Conservation (phyloP, 2,329 filamentous ascomycete genomes). For the Nigrograna mackinnonii region DNA sequence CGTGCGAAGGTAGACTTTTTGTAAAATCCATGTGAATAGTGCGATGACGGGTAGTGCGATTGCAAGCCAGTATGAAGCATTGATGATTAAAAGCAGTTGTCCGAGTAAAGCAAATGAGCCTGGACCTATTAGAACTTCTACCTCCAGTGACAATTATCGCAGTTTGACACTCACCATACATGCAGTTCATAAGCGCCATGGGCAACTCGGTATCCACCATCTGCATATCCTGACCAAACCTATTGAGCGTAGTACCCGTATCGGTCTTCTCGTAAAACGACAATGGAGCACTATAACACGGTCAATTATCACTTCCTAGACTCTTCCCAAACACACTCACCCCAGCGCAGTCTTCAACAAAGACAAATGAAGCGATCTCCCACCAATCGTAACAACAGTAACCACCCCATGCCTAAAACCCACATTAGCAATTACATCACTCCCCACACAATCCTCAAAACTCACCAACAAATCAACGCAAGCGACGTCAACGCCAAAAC, state of each 20-base stretch:
- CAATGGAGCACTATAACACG: constrained; percentile 7
- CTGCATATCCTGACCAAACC: constrained; percentile 45
- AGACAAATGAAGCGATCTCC: no score
- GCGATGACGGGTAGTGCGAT: constrained; percentile 36
- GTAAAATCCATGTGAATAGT: constrained; percentile 39
- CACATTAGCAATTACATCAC: no score
- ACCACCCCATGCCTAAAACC: no score
- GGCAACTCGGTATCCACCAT: constrained; percentile 43
- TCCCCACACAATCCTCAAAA: no score
- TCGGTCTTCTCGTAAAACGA: constrained; percentile 13
- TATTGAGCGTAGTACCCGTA: constrained; percentile 3
- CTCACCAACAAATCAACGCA: no score
- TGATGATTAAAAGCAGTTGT: constrained; percentile 27
- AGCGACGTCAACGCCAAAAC: no score
- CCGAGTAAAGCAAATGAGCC: constrained; percentile 13
- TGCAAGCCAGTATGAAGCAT: constrained; percentile 35
- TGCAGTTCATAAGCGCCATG: constrained; percentile 9
- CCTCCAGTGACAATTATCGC: constrained; percentile 9
- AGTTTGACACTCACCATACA: no score
- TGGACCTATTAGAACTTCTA: no score
- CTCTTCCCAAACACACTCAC: no score
- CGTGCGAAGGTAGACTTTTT: constrained; percentile 48
- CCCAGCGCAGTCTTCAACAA: no score
- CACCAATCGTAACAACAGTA: no score
- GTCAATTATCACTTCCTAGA: no score